Conservation (phyloP, 1,139 yeast genomes). For the Magnusiomyces fungicola region DNA sequence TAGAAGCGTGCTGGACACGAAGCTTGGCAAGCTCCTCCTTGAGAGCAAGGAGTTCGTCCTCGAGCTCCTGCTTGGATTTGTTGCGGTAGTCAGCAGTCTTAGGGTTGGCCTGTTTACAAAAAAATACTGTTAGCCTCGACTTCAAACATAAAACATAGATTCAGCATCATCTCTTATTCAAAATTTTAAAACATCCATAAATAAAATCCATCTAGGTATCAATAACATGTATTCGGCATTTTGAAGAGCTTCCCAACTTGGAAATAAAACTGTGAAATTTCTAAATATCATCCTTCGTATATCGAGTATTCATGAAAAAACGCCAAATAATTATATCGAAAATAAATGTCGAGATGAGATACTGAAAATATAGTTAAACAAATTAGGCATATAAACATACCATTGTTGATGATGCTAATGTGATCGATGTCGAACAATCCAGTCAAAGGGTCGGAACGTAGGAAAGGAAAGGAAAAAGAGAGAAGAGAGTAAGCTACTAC, state of each 20-base stretch:
- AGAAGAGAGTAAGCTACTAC: not conserved
- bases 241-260: too few species aligned
- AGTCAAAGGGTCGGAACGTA: constrained; percentile 3
- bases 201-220: too few species aligned
- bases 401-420: constrained; percentile 4
- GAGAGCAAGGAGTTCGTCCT: constrained; percentile 87
- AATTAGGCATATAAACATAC: not conserved
- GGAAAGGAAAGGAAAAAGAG: not conserved
- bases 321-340: too few species aligned
- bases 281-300: too few species aligned
- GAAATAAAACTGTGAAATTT: too few species aligned
- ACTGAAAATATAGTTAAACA: not conserved
- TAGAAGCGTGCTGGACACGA: constrained; percentile 80
- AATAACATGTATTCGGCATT: too few species aligned
- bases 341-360: too few species aligned
- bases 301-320: too few species aligned
- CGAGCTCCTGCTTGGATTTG: constrained; percentile 95
- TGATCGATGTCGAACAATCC: constrained; percentile 5
- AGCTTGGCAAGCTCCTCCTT: constrained; percentile 95
- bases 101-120: constrained; percentile 60
- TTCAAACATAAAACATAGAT: too few species aligned
- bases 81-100: constrained; percentile 96
- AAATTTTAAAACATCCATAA: too few species aligned
- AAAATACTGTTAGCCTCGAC: not conserved
- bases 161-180: too few species aligned